These are phyloP conservation scores for Citeromyces siamensis DNA, from an alignment of 1,139 yeast species.

Conservation along the genomic window DNA sequence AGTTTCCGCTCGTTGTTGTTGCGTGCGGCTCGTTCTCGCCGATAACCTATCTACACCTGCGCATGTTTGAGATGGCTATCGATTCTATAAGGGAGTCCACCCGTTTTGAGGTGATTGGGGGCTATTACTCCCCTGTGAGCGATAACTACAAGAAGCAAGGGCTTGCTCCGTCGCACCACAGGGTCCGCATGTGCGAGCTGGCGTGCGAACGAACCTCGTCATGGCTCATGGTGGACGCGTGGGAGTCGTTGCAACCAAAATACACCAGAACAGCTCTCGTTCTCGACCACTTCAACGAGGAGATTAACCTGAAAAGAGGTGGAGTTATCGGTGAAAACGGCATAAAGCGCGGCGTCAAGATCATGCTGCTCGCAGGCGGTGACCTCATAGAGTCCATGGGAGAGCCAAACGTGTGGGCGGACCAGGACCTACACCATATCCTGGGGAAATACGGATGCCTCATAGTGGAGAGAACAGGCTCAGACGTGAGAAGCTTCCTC, in stretches of 20 bases:
- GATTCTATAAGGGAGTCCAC: slow-evolving; percentile 93
- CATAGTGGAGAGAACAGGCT: slow-evolving; percentile 93
- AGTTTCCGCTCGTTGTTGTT: slow-evolving; percentile 83
- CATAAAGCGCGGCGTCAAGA: slow-evolving; percentile 73
- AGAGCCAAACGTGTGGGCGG: slow-evolving; percentile 99
- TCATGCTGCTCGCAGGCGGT: slow-evolving; percentile 96
- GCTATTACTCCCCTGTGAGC: slow-evolving; percentile 94
- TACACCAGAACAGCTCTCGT: slow-evolving; percentile 94
- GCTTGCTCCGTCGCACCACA: slow-evolving; percentile 72
- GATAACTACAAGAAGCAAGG: slow-evolving; percentile 94
- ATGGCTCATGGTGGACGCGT: slow-evolving; percentile 98
- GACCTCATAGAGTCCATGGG: slow-evolving; percentile 98
- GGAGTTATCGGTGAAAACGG: slow-evolving; percentile 75
- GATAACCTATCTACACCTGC: slow-evolving; percentile 79
- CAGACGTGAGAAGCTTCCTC: slow-evolving; percentile 87
- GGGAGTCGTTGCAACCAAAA: slow-evolving; percentile 91
- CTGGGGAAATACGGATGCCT: slow-evolving; percentile 92
- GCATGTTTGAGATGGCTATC: slow-evolving; percentile 98
- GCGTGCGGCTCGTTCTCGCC: slow-evolving; percentile 99
- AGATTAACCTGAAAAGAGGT: slow-evolving; percentile 78
- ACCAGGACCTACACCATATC: slow-evolving; percentile 87
- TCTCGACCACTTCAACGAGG: slow-evolving; percentile 92
- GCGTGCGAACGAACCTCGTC: slow-evolving; percentile 95
- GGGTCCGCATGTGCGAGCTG: slow-evolving; percentile 96
- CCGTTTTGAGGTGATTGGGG: slow-evolving; percentile 90